Conservation (phyloP, 306 rosid genomes). For the Cercis canadensis region DNA sequence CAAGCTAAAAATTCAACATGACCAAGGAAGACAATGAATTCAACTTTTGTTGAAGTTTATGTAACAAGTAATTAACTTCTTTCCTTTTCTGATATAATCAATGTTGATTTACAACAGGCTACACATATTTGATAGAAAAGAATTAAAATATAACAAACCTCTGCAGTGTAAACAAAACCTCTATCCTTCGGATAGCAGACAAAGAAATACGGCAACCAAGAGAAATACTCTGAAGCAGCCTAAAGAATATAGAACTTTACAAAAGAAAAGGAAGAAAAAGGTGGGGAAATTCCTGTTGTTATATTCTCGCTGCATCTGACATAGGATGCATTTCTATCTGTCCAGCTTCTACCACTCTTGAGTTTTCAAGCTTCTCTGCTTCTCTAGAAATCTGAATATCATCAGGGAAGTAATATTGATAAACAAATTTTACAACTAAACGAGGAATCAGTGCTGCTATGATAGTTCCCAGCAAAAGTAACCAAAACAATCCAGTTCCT, state of each 20-base stretch:
- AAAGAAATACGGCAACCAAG: constrained; percentile 53
- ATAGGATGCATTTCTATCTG: constrained; percentile 81
- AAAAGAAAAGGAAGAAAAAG: constrained; percentile 35
- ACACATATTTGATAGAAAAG: constrained; percentile 40
- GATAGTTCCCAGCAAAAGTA: constrained; percentile 63
- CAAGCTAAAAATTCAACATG: neutral
- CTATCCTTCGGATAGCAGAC: constrained; percentile 77
- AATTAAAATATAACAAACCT: constrained; percentile 36
- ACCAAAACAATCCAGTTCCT: constrained; percentile 64
- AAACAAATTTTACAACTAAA: constrained; percentile 58
- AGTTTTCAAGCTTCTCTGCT: constrained; percentile 60
- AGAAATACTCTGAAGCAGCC: constrained; percentile 60
- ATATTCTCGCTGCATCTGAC: constrained; percentile 46
- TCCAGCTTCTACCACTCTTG: constrained; percentile 51
- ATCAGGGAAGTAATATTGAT: constrained; percentile 61
- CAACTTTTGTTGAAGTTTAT: constrained; percentile 13
- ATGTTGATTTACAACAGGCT: constrained; percentile 56
- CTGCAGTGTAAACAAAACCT: constrained; percentile 42
- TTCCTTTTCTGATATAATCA: constrained; percentile 30
- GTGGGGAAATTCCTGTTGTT: constrained; percentile 37
- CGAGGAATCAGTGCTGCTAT: constrained; percentile 73
- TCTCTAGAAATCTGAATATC: constrained; percentile 89
- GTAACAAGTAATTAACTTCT: constrained; percentile 11
- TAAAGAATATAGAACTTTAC: constrained; percentile 71
- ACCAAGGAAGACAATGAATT: constrained; percentile 8